Conservation (phyloP, 2,329 filamentous ascomycete genomes). For the Chrysoporthe deuterocubensis region DNA sequence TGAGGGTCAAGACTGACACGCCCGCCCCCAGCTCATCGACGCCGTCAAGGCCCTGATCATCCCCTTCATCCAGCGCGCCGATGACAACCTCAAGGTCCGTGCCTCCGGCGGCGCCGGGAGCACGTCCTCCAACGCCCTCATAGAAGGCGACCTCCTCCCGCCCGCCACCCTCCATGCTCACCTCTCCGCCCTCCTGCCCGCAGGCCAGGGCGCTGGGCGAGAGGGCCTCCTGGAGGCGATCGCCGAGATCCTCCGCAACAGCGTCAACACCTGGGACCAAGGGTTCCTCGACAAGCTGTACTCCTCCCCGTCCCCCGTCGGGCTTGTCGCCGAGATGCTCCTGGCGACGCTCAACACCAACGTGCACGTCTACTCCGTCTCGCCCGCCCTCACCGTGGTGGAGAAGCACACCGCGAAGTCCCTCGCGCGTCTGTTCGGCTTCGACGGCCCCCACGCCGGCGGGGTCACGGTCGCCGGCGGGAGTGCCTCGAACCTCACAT, state of each 20-base stretch:
- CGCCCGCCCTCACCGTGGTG: constrained; percentile 82
- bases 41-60: constrained; percentile 71
- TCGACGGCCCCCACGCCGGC: constrained; percentile 70
- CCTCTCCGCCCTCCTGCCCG: constrained; percentile 63
- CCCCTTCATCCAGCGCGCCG: constrained; percentile 72
- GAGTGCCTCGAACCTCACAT: constrained; percentile 81
- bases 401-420: constrained; percentile 80
- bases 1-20: constrained; percentile 6
- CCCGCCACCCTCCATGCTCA: constrained; percentile 62
- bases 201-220: constrained; percentile 62
- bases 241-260: constrained; percentile 75
- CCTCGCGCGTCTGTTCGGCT: constrained; percentile 78
- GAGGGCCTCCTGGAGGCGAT: constrained; percentile 76
- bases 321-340: constrained; percentile 82
- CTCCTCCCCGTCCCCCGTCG: constrained; percentile 84
- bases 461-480: constrained; percentile 83
- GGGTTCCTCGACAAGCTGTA: constrained; percentile 97
- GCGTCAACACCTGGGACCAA: constrained; percentile 98
- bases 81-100: constrained; percentile 61
- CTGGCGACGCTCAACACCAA: constrained; percentile 91
- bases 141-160: constrained; percentile 56
- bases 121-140: constrained; percentile 59
- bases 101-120: constrained; percentile 53
- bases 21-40: constrained; percentile 61
- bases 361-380: constrained; percentile 92